Evolutionary conservation across 768 basidiomycete species (phyloP), one percentile per base, ranked within the genome.

Genomic region (Phlebiopsis gigantea): DNA sequence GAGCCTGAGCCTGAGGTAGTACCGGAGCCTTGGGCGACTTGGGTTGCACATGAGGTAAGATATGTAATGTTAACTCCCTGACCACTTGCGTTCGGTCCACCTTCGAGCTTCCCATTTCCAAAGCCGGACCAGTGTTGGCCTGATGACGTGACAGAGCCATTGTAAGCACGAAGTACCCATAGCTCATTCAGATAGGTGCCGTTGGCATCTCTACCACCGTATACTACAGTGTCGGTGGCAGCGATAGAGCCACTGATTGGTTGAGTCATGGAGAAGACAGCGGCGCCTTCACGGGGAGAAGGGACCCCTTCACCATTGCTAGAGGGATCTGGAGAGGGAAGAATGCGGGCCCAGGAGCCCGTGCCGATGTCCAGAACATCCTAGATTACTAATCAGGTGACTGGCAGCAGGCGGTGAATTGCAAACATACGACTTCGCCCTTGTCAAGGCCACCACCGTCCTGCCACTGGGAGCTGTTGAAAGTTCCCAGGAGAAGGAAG

Each of bases 151-250:
- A 88, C 65, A 29, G 77, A 69, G n/a, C 76, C 85, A 58, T 78
- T 76, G 68, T 91, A 92, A 4, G 87, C 80, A 53, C 90, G 76
- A 58, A 93, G 75, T 7, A 93, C 67, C 90, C 90, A 93, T 10
- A 93, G 65, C 55, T 93, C 90, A 41, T 82, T 79, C 3, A 90
- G 74, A 65, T 88, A 84, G 24, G 74, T 80, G 14, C 90, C 90
- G 55, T 72, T 67, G 44, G 75, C 73, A 66, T 90, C 88, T 62
- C 79, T 79, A 41, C 90, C 90, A 30, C 90, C 90, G 61, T 90
- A 93, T 9, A 92, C 81, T 45, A 93, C 77, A 17, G 82, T 86
- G 65, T 93, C 90, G 24, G 87, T 75, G 22, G 63, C 66, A 22
- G 80, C 75, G 39, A 76, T 69, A 6, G 62, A 61, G 7, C 89